A percentile compares a stretch with the other conserved stretches of the same genome.
These are phyloP conservation scores for Cryptococcus wingfieldii DNA, from an alignment of 1,284 basidiomycete genomes.

Conservation along the genomic window DNA sequence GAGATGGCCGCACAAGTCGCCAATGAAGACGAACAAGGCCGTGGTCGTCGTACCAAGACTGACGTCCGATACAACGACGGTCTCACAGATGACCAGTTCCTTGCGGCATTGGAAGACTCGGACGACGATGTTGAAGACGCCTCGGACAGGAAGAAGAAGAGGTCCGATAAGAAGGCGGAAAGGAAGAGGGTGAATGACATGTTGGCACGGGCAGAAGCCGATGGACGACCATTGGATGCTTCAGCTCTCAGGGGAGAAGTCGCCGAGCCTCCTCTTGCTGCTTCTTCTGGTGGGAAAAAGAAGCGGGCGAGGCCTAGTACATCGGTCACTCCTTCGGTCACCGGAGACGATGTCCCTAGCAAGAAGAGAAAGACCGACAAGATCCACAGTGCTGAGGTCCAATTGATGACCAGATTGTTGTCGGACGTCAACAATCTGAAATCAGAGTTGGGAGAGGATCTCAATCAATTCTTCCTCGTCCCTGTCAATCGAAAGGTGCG, in stretches of 20 bases:
- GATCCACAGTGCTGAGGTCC: constrained; percentile 16
- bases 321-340: constrained; percentile 32
- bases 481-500: constrained; percentile 68
- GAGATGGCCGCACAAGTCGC: constrained; percentile 47
- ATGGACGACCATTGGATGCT: constrained; percentile 38
- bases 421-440: constrained; percentile 49
- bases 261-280: constrained; percentile 9
- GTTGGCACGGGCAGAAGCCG: constrained; percentile 37
- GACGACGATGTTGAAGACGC: constrained; percentile 66
- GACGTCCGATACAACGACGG: constrained; percentile 93
- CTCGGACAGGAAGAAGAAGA: constrained; percentile 35
- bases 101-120: constrained; percentile 79
- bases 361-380: constrained; percentile 10
- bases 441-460: constrained; percentile 62
- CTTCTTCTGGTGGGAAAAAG: constrained; percentile 16
- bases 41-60: constrained; percentile 76
- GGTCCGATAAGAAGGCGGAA: constrained; percentile 33
- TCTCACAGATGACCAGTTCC: constrained; percentile 89
- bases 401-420: constrained; percentile 56
- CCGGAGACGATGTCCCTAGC: constrained; percentile 37
- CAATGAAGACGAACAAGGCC: constrained; percentile 63
- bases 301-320: constrained; percentile 43
- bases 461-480: constrained; percentile 78
- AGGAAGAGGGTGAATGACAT: constrained; percentile 40
- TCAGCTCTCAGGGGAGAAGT: constrained; percentile 18